Base-by-base conservation (phyloP, 2,329 filamentous ascomycete species). In the Mariannaea elegans region DNA sequence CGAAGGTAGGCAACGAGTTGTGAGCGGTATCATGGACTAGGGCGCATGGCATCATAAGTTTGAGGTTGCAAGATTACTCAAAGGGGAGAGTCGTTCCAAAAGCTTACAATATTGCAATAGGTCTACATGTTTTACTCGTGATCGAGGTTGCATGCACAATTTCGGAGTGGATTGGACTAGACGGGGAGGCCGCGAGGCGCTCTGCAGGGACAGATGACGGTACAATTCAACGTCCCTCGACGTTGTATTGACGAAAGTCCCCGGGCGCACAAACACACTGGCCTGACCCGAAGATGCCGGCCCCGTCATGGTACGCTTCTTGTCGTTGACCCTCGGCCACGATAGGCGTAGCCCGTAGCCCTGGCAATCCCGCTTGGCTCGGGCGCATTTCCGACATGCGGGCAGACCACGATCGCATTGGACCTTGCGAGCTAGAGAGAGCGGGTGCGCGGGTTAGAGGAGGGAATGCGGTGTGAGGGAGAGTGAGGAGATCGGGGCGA, bases 371-470 rank as follows among this genome's bases (percentile, higher is more conserved):
- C 61, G 18, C 2, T 36, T 23, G 7, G 47, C 32, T 7, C 47
- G 56, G 3, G 27, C 29, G n/a, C 66, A 68, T 29, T 49, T 66
- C 10, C 29, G 3, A 18, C 66, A 68, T 0, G 12, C 14, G 1
- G 66, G 65, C 2, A 55, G 49, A 5, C 16, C 10, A 9, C 63
- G 46, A n/a, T 68, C 66, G 14, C 66, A 68, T 14, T 51, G 55
- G 9, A 68, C 48, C 46, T 54, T 67, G 8, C 65, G 65, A 29
- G 38, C 65, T 68, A n/a, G n/a, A n/a, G n/a, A n/a, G n/a, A n/a
- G n/a, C n/a, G n/a, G n/a, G n/a, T n/a, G n/a, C n/a, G n/a, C n/a
- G n/a, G n/a, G n/a, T n/a, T n/a, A n/a, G n/a, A n/a, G n/a, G n/a
- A n/a, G 41, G 7, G 21, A 10, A 8, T 19, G 9, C 7, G 12